Conservation (phyloP, 768 basidiomycete species). For the Flagelloscypha sp. region DNA sequence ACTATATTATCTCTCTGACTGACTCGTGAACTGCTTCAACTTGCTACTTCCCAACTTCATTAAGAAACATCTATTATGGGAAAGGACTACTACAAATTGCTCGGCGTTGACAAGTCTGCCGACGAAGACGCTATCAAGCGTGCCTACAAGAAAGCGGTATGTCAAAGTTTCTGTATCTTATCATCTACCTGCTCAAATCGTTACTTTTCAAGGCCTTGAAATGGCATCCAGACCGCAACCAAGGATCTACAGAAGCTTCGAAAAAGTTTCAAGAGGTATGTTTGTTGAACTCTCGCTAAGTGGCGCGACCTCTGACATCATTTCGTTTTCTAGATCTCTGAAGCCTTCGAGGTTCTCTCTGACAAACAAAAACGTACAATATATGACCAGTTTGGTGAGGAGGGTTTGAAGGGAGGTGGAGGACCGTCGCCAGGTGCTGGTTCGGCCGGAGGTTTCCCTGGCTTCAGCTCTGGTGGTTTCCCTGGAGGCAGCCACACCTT, state of each 20-base stretch:
- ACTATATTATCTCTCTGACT: no score
- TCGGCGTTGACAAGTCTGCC: constrained; percentile 69
- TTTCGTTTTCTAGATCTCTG: constrained; percentile 56
- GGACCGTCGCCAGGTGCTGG: constrained; percentile 47
- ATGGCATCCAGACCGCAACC: constrained; percentile 93
- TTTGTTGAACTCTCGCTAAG: constrained; percentile 1
- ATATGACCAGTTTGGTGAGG: constrained; percentile 93
- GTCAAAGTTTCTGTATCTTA: constrained; percentile 10
- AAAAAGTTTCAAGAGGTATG: constrained; percentile 87
- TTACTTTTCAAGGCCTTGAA: constrained; percentile 59
- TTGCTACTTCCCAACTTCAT: background rate
- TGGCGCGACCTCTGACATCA: no score
- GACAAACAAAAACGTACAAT: constrained; percentile 78
- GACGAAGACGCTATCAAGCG: constrained; percentile 84
- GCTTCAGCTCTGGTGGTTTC: constrained; percentile 32
- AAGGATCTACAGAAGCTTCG: constrained; percentile 75
- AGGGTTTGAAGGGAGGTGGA: constrained; percentile 77
- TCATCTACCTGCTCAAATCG: constrained; percentile 6
- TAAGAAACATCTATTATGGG: constrained; percentile 55
- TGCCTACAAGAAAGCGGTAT: constrained; percentile 90
- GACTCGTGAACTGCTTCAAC: background rate
- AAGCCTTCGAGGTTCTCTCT: constrained; percentile 92
- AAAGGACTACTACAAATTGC: constrained; percentile 79
- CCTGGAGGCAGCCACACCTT: constrained; percentile 43
- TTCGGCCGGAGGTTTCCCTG: constrained; percentile 32